Evolutionary conservation across 108 stramenopile species (phyloP).

Genomic region (Cylindrotheca closterium): DNA sequence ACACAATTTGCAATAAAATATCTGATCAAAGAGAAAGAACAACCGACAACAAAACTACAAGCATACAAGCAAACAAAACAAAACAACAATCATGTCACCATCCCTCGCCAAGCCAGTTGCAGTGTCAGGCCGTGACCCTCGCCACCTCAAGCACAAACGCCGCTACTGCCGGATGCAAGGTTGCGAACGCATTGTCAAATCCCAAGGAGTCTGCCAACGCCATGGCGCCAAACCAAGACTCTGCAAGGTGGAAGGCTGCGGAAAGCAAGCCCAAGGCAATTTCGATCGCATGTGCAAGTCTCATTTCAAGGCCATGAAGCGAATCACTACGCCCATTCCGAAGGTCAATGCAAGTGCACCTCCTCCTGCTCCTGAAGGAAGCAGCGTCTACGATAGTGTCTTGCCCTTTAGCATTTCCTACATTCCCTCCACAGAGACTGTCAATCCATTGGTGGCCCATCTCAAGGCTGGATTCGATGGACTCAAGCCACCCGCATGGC

Average conservation of each 20-base stretch:
- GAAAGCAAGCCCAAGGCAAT: constrained; percentile 60
- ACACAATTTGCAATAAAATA: no score
- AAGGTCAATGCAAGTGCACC: constrained; percentile 13
- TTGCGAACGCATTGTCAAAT: constrained; percentile 66
- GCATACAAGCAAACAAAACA: no score
- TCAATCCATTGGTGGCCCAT: constrained; percentile 42
- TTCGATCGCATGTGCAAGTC: constrained; percentile 70
- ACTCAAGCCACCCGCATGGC: constrained; percentile 62
- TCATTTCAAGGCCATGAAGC: constrained; percentile 56
- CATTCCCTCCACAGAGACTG: constrained; percentile 4
- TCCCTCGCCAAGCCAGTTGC: no score
- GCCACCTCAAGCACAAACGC: constrained; percentile 63
- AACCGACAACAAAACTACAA: no score
- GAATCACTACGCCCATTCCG: constrained; percentile 34
- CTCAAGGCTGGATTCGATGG: constrained; percentile 49
- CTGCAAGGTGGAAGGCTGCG: constrained; percentile 50
- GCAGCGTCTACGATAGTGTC: constrained; percentile 62
- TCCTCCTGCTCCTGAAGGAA: constrained; percentile 35
- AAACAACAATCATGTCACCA: no score
- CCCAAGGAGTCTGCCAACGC: constrained; percentile 64
- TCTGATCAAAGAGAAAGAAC: no score
- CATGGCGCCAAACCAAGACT: constrained; percentile 58
- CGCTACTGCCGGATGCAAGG: constrained; percentile 56
- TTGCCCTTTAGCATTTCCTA: constrained; percentile 50
- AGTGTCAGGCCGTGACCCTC: no score